Evolutionary conservation across 345 rosid genomes (phyloP).

Genomic region (Eucalyptus marginata): DNA sequence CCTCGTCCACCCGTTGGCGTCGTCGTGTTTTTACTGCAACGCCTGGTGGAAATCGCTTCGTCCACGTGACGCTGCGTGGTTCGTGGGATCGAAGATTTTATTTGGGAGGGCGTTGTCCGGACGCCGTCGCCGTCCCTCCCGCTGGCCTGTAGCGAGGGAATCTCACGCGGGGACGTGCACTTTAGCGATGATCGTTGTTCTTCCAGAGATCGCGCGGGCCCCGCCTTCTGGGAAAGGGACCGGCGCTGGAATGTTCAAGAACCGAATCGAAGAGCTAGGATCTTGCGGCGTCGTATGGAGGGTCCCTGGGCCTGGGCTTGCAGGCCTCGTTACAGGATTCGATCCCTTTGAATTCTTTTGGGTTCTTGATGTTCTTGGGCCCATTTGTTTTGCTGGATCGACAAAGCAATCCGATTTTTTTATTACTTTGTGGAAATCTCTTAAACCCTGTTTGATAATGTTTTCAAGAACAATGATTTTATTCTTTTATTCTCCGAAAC

Average conservation of each 20-base stretch:
- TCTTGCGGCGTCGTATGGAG: neutral
- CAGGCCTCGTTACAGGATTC: neutral
- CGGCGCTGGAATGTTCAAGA: neutral
- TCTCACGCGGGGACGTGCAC: neutral
- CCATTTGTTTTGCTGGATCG: neutral
- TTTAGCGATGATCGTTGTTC: neutral
- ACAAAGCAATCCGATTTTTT: neutral
- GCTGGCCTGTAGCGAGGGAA: neutral
- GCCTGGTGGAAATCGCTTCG: neutral
- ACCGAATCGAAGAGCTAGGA: neutral
- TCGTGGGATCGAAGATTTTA: neutral
- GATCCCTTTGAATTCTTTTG: neutral
- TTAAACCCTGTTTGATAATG: too few relatives aligned
- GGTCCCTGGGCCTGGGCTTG: neutral
- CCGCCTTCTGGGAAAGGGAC: neutral
- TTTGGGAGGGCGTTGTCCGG: neutral
- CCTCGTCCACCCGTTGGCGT: neutral
- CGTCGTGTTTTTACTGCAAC: neutral
- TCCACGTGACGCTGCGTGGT: neutral
- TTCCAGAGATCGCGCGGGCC: neutral
- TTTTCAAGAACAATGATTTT: too few relatives aligned
- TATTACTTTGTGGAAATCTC: neutral
- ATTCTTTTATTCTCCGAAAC: too few relatives aligned
- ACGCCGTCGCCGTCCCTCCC: neutral
- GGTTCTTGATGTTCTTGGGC: neutral